Evolutionary conservation across 208 protist species (phyloP).

Genomic region (Spongospora subterranea): DNA sequence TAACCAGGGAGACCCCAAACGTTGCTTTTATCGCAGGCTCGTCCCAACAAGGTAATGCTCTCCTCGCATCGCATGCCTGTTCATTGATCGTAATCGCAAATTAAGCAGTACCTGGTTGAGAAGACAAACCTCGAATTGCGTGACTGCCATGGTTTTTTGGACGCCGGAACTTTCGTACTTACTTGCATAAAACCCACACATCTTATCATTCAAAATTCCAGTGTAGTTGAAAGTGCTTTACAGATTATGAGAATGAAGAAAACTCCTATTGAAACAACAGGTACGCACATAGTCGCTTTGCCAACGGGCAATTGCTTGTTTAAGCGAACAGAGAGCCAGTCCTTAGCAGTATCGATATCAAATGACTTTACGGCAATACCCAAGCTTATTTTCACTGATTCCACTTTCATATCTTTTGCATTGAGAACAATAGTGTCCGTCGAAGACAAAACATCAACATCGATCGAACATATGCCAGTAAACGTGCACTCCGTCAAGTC

Average conservation of each 20-base stretch:
- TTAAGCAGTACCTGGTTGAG: background rate
- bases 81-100: background rate
- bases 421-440: constrained; percentile 10
- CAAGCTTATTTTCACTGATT: background rate
- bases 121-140: constrained; percentile 10
- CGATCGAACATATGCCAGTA: background rate
- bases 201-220: constrained; percentile 50
- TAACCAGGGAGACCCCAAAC: constrained; percentile 47
- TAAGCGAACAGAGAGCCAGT: background rate
- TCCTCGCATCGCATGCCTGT: background rate
- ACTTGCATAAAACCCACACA: constrained; percentile 39
- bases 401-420: background rate
- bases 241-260: background rate
- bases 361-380: background rate
- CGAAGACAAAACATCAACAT: background rate
- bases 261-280: background rate
- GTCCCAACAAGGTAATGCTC: constrained; percentile 60
- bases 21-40: constrained; percentile 59
- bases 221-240: constrained; percentile 16
- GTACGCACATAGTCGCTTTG: background rate
- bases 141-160: constrained; percentile 50
- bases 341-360: background rate
- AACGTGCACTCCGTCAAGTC: constrained; percentile 2
- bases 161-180: constrained; percentile 1
- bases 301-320: background rate